Evolutionary conservation across 306 rosid species (phyloP), one percentile per base, ranked within the genome.

Genomic region (Lathyrus oleraceus): DNA sequence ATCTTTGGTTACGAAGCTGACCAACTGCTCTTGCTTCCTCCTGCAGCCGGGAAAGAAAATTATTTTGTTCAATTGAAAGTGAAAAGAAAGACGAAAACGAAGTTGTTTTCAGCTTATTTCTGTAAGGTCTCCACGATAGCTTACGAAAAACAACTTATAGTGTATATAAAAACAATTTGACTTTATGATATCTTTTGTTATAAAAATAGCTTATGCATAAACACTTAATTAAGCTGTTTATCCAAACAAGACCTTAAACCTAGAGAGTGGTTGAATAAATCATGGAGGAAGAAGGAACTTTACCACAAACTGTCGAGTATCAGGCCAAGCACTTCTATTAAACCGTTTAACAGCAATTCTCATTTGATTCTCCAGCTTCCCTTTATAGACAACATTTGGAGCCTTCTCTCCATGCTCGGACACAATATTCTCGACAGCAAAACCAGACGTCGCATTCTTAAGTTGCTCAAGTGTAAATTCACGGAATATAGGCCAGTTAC

Each of bases 371-470:
- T 86, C 95, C 69, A 84, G 84, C 80, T 90, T 90, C 77, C 96
- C 96, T 77, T 77, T 90, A 75, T 87, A 90, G 68, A 90, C 96
- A 81, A 90, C 85, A 78, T 90, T 90, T 8, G 96, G 95, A 75
- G 95, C 96, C 72, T 84, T 90, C 85, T 90, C 91, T 53, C 91
- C 96, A 69, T 87, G 96, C 77, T 90, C 96, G 42, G 95, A 90
- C 54, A 86, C 94, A 78, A 90, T 90, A 70, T 87, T 87, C 77
- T 87, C 96, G 39, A 86, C 96, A 28, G 95, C 88, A 75, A 90
- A 90, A 67, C 95, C 89, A 64, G 96, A 90, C 58, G 95, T 90
- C 8, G 96, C 95, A 59, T 86, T 90, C 82, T 84, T 87, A 4
- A 90, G 95, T 45, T 84, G 95, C 82, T 82, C 91, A 0, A 87